Percentiles rank a stretch among this genome's conserved stretches.
Conservation (phyloP, 139 green algal species). For the Chlorella sp. region DNA sequence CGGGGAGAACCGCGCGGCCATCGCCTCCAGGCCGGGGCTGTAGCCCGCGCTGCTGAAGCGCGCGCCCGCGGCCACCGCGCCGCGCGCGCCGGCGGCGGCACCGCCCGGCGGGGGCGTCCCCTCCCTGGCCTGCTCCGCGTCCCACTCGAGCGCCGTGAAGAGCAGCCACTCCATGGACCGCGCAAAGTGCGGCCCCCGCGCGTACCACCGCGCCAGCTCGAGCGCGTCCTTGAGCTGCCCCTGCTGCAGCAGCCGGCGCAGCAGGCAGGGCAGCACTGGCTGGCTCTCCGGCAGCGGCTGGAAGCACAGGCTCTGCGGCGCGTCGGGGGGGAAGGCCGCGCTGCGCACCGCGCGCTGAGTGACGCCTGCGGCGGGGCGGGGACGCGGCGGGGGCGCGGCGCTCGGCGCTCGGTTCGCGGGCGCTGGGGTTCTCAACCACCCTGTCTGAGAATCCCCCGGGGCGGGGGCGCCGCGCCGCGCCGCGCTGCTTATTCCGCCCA, state of each 20-base stretch:
- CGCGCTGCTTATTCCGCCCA: too few species aligned
- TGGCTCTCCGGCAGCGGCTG: constrained; percentile 84
- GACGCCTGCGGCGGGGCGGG: constrained; percentile 43
- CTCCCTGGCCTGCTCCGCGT: constrained; percentile 45
- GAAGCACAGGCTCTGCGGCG: constrained; percentile 57
- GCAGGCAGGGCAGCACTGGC: constrained; percentile 91
- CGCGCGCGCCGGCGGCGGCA: too few species aligned
- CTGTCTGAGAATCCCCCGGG: too few species aligned
- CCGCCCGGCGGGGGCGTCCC: too few species aligned
- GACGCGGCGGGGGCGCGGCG: too few species aligned
- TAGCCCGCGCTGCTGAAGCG: not conserved
- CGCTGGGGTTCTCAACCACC: too few species aligned
- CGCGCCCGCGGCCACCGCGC: too few species aligned
- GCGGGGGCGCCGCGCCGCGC: too few species aligned
- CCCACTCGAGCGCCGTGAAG: constrained; percentile 89
- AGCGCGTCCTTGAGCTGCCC: constrained; percentile 51
- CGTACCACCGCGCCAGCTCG: constrained; percentile 56
- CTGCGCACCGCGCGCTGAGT: constrained; percentile 60
- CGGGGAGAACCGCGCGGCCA: too few species aligned
- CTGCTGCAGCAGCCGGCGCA: constrained; percentile 84
- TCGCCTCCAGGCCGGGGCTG: not conserved
- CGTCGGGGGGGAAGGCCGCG: constrained; percentile 12
- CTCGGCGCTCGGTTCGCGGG: too few species aligned
- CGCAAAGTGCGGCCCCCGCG: constrained; percentile 77
- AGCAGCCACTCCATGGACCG: constrained; percentile 96